phyloP scores from a whole-genome alignment of 345 rosid species.

The Psidium friedrichsthalianum region DNA sequence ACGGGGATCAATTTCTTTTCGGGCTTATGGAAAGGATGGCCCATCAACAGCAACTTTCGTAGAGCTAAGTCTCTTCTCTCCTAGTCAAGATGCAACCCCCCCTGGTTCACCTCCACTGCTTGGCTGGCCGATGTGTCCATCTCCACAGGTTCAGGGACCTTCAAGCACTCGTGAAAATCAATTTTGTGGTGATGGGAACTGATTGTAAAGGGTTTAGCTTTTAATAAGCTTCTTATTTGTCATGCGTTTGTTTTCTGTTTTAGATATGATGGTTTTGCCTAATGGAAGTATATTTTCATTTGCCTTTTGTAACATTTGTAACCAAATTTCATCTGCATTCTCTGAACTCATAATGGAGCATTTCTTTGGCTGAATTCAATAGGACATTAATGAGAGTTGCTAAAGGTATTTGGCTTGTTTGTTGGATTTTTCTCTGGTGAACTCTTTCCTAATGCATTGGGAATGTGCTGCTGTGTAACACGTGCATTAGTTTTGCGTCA shows the following conservation, averaged over 20 bases:
- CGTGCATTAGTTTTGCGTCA: neutral
- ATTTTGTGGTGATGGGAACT: slow-evolving; percentile 62
- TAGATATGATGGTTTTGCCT: slow-evolving; percentile 33
- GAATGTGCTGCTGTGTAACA: neutral
- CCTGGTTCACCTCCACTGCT: slow-evolving; percentile 42
- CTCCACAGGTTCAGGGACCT: slow-evolving; percentile 17
- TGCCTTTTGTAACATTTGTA: slow-evolving; percentile 12
- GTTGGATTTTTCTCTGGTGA: neutral
- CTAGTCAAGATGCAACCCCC: slow-evolving; percentile 33
- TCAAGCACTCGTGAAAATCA: slow-evolving; percentile 29
- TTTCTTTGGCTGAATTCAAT: neutral
- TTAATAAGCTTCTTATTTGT: slow-evolving; percentile 38
- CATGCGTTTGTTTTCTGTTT: slow-evolving; percentile 14
- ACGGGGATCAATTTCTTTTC: slow-evolving; percentile 58
- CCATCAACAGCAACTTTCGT: slow-evolving; percentile 32
- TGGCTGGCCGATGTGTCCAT: slow-evolving; percentile 53
- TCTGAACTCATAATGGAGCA: neutral
- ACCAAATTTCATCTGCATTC: neutral
- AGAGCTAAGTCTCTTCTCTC: slow-evolving; percentile 65
- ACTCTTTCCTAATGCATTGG: neutral
- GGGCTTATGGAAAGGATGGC: slow-evolving; percentile 34
- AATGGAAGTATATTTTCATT: slow-evolving; percentile 2
- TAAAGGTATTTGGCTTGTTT: neutral
- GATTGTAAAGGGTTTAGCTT: slow-evolving; percentile 67
- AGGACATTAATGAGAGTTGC: neutral